These are phyloP conservation scores for Leishmania major DNA, from an alignment of 208 protist genomes.

Conservation along the genomic window DNA sequence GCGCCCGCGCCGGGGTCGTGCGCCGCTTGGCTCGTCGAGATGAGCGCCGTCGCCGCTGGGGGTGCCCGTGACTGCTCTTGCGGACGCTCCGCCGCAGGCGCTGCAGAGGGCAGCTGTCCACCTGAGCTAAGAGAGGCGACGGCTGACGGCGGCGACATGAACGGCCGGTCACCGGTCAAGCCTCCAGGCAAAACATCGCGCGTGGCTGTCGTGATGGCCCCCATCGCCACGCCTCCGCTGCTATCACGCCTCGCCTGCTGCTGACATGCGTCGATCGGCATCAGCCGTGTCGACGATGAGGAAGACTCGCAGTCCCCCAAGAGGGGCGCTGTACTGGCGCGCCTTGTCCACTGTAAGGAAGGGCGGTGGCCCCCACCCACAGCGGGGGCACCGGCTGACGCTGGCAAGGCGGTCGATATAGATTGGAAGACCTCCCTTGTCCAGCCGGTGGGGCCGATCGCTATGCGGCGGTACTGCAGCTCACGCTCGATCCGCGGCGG, in stretches of 20 bases:
- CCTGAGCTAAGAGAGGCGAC: background rate
- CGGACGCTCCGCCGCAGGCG: background rate
- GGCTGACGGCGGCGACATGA: background rate
- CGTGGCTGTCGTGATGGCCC: background rate
- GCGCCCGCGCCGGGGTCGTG: background rate
- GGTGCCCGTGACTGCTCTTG: background rate
- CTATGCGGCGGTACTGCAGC: conserved; percentile 9
- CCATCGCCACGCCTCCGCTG: background rate
- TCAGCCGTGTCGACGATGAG: background rate
- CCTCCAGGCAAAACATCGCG: background rate
- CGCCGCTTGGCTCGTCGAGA: background rate
- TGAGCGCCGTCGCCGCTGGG: background rate
- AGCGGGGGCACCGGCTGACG: background rate
- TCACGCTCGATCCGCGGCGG: background rate
- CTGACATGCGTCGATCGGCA: background rate
- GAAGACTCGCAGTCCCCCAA: background rate
- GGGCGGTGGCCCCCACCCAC: background rate
- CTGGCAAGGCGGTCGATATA: background rate
- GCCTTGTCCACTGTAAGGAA: background rate
- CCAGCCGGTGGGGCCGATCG: background rate
- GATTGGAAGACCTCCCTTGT: background rate
- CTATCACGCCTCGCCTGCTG: background rate
- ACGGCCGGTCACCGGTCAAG: background rate
- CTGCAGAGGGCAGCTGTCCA: background rate
- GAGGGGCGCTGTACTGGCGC: background rate